Percentiles rank a stretch among this genome's conserved stretches.
Evolutionary conservation across 2,329 filamentous ascomycete species (phyloP).

Genomic region (Amesomyces nigricolor): DNA sequence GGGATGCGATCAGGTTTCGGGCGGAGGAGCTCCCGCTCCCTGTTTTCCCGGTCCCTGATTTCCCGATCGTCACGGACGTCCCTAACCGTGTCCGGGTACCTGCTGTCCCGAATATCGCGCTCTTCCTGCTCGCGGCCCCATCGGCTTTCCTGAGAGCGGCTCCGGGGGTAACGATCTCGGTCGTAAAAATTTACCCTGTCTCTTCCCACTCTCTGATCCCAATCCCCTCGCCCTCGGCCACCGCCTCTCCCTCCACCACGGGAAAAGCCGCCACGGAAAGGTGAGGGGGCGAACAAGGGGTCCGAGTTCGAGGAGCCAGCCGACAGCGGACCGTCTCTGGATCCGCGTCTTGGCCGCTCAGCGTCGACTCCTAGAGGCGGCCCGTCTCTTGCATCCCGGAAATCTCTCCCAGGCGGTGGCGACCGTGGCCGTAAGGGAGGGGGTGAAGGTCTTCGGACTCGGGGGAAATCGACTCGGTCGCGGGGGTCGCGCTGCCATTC

Average conservation of each 20-base stretch:
- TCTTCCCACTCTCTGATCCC: slow-evolving; percentile 44
- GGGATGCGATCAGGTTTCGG: slow-evolving; percentile 46
- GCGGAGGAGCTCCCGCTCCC: slow-evolving; percentile 38
- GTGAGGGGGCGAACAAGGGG: slow-evolving; percentile 50
- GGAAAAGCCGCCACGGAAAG: slow-evolving; percentile 50
- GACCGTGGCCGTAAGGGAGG: slow-evolving; percentile 48
- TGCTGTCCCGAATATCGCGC: slow-evolving; percentile 35
- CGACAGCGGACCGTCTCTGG: slow-evolving; percentile 67
- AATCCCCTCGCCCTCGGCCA: slow-evolving; percentile 51
- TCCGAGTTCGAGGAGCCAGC: slow-evolving; percentile 68
- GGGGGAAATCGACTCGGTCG: slow-evolving; percentile 46
- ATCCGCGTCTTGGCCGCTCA: slow-evolving; percentile 61
- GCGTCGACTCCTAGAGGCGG: slow-evolving; percentile 58
- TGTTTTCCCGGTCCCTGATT: slow-evolving; percentile 34
- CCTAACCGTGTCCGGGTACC: slow-evolving; percentile 34
- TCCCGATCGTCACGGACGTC: slow-evolving; percentile 49
- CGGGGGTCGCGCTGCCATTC: slow-evolving; percentile 26
- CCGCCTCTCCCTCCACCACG: slow-evolving; percentile 51
- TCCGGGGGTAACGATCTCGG: slow-evolving; percentile 56
- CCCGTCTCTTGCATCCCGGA: slow-evolving; percentile 51
- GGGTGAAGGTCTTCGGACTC: slow-evolving; percentile 47
- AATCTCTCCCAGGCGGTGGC: slow-evolving; percentile 55
- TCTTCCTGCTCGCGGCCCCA: slow-evolving; percentile 48
- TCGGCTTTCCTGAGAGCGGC: slow-evolving; percentile 60
- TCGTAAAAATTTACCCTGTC: slow-evolving; percentile 52